Evolutionary conservation across 768 basidiomycete genomes (phyloP).

Genomic region (Pholiota conissans): DNA sequence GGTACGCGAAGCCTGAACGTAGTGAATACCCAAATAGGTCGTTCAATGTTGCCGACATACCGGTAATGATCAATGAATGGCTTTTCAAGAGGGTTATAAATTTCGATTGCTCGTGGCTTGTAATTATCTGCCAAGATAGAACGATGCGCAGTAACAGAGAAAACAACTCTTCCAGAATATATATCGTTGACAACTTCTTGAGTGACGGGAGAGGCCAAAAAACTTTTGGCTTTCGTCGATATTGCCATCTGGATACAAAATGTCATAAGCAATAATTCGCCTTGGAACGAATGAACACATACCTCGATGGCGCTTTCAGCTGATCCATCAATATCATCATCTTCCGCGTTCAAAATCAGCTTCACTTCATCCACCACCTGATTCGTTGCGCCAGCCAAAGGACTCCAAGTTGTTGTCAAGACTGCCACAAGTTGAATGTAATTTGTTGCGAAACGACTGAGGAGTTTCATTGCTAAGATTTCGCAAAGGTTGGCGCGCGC

Average conservation of each 20-base stretch:
- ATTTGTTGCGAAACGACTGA: slow-evolving; percentile 70
- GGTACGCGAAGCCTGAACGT: slow-evolving; percentile 71
- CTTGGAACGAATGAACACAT: slow-evolving; percentile 22
- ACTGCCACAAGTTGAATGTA: slow-evolving; percentile 79
- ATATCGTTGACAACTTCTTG: slow-evolving; percentile 90
- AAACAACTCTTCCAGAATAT: slow-evolving; percentile 76
- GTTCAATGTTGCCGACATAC: slow-evolving; percentile 27
- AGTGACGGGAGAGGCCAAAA: slow-evolving; percentile 79
- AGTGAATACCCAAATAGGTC: not conserved
- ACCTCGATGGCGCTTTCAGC: slow-evolving; percentile 88
- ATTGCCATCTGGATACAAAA: slow-evolving; percentile 72
- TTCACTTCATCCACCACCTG: slow-evolving; percentile 71
- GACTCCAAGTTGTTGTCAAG: slow-evolving; percentile 82
- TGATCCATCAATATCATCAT: slow-evolving; percentile 58
- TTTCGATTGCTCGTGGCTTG: slow-evolving; percentile 71
- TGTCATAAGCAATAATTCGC: not conserved
- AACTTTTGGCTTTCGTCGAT: slow-evolving; percentile 79
- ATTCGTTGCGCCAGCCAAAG: slow-evolving; percentile 71
- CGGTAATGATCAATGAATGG: slow-evolving; percentile 87
- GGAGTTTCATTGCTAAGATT: slow-evolving; percentile 84
- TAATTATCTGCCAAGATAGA: slow-evolving; percentile 91
- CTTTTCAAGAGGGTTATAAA: slow-evolving; percentile 65
- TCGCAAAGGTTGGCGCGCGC: slow-evolving; percentile 79
- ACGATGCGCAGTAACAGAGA: slow-evolving; percentile 58
- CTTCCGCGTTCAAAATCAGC: slow-evolving; percentile 51